Base-by-base conservation (phyloP, 768 basidiomycete species). In the Mycena latifolia region DNA sequence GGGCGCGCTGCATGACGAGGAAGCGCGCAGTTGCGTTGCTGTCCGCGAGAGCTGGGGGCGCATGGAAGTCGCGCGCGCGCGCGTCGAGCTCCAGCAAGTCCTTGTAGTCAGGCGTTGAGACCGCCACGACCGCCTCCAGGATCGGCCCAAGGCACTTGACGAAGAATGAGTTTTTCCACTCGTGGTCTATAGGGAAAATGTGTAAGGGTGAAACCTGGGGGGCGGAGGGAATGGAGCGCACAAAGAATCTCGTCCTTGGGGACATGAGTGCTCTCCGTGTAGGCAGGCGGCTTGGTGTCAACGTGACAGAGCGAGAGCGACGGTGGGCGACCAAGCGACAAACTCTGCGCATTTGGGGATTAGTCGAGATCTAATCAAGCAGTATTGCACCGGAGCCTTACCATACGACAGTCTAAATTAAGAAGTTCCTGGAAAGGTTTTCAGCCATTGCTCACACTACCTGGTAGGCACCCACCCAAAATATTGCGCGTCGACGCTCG, bases 91-190 rank as follows among this genome's bases (percentile, higher is more conserved):
- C 77, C 25, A 90, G 66, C 56, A 91, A 82, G 12, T 79, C 80
- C 52, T 74, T 61, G 74, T 92, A 92, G 5, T 79, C 77, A 5
- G 85, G 85, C n/a, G 79, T 78, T 43, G 85, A 79, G 7, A 86
- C 83, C 27, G 85, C 80, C 50, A 86, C 84, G 69, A 87, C 85
- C 9, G 84, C 80, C 69, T 89, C 86, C 39, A 91, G 77, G 52
- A 91, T 85, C 2, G 90, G 90, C 11, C 85, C 83, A 63, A 91
- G 80, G 75, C 90, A 90, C 33, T 87, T 72, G 29, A 84, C 80
- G 72, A 89, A 88, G 77, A 92, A 92, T 0, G 79, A 77, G 69
- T 89, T 86, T 71, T 90, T 90, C 90, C 90, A 92, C 72, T 88
- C 84, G 63, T 91, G 89, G 75, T 91, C 90, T 91, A 71, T 28